Conservation (phyloP, 2,329 filamentous ascomycete species). For the Alternaria longipes region DNA sequence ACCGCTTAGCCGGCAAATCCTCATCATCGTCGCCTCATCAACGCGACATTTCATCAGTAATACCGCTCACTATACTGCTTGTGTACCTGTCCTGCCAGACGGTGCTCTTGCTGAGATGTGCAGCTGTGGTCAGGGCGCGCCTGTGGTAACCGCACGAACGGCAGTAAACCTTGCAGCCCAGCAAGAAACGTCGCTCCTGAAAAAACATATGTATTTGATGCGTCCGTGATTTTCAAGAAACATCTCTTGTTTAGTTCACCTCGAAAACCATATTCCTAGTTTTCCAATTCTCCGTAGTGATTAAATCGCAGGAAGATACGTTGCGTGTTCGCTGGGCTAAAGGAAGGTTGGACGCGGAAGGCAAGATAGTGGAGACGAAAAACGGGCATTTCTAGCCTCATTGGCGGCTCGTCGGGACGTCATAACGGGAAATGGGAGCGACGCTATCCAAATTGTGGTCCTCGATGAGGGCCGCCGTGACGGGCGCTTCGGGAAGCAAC, state of each 20-base stretch:
- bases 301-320: neutral
- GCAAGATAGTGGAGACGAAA: slow-evolving; percentile 4
- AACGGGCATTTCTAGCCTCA: slow-evolving; percentile 14
- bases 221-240: neutral
- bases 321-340: slow-evolving; percentile 11
- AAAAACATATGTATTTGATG: slow-evolving; percentile 28
- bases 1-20: slow-evolving; percentile 36
- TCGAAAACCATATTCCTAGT: neutral
- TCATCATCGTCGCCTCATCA: slow-evolving; percentile 29
- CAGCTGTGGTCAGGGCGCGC: slow-evolving; percentile 16
- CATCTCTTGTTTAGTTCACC: neutral
- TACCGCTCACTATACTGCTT: slow-evolving; percentile 40
- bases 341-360: slow-evolving; percentile 2
- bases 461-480: slow-evolving; percentile 32
- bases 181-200: slow-evolving; percentile 5
- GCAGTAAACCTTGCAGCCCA: slow-evolving; percentile 7
- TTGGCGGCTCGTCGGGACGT: slow-evolving; percentile 40
- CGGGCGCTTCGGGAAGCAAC: slow-evolving; percentile 22
- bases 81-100: slow-evolving; percentile 24
- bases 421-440: slow-evolving; percentile 38
- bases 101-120: slow-evolving; percentile 18
- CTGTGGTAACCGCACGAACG: slow-evolving; percentile 31
- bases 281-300: neutral
- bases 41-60: slow-evolving; percentile 25
- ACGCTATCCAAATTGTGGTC: slow-evolving; percentile 49